Base-by-base conservation (phyloP, 306 rosid genomes). In the Rubus parviflorus region DNA sequence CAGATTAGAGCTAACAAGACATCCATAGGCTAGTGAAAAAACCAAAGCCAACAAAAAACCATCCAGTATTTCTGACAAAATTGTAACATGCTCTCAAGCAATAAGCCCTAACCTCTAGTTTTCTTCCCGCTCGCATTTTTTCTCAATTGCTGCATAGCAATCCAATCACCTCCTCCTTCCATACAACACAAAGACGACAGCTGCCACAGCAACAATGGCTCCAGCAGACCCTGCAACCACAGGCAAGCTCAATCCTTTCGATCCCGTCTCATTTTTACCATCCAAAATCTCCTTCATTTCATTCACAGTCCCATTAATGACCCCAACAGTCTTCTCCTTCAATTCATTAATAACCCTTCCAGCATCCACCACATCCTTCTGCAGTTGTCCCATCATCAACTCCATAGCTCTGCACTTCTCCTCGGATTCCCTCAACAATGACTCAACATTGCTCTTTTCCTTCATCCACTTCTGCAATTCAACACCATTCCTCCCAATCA, bases 181-280 rank as follows among this genome's bases (percentile, higher is more conserved):
- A 56, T 80, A 84, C 79, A 83, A 74, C 52, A 81, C 79, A 51
- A 65, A 88, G 74, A 79, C 62, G 3, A 75, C 71, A n/a, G 85
- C 88, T 0, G 84, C 89, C 0, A 79, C 88, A 0, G 77, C 90
- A 81, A 79, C 85, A 79, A 90, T 53, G 57, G 86, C 97, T 45
- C 88, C 96, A 0, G 91, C 79, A 37, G 99, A 87, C 17, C 99
- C 97, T 3, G 88, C 93, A 49, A 92, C 83, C 62, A 87, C 82
- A 2, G 90, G 94, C 97, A 88, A 87, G 80, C 82, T 86, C 87
- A 82, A 67, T 8, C 83, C 86, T 45, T 85, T 87, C 46, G 68
- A 57, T 41, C 74, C 89, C 0, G 81, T 80, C 70, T 71, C 72
- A n/a, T 43, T 91, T 72, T 81, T 90, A 7, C 67, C 83, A 11